phyloP scores from a whole-genome alignment of 208 protist species.

The Tritrichomonas foetus region DNA sequence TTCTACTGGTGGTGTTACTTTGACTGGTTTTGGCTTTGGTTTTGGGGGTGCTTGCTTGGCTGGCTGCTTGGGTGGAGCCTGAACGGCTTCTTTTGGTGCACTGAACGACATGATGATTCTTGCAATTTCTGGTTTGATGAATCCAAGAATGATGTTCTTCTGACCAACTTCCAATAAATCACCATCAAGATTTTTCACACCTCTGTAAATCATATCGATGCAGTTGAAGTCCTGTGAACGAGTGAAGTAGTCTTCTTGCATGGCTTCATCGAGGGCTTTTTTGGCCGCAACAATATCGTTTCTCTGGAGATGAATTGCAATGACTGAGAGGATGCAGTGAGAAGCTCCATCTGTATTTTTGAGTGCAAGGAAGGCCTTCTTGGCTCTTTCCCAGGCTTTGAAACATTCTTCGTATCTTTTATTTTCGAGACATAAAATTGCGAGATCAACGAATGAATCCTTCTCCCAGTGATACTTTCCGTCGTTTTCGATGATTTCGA shows the following conservation, averaged over 20 bases:
- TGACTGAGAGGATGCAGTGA: neutral
- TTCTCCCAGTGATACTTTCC: slow-evolving; percentile 18
- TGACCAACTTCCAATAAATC: neutral
- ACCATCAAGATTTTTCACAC: slow-evolving; percentile 3
- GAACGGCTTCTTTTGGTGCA: neutral
- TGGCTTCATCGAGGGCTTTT: neutral
- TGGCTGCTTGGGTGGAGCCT: neutral
- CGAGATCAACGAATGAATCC: slow-evolving; percentile 5
- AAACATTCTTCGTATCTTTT: neutral
- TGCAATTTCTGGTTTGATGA: neutral
- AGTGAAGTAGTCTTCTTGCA: neutral
- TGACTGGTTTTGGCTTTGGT: neutral
- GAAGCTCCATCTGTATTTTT: neutral
- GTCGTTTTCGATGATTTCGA: neutral
- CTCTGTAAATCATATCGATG: neutral
- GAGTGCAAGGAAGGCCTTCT: neutral
- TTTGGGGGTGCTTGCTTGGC: neutral
- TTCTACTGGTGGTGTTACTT: neutral
- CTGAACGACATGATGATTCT: slow-evolving; percentile 21
- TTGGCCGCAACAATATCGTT: neutral
- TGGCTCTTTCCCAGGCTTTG: neutral
- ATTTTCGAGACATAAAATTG: neutral
- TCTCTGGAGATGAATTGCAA: neutral
- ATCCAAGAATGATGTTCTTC: neutral
- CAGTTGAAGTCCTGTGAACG: neutral